Evolutionary conservation across 2,329 filamentous ascomycete species (phyloP).

Genomic region (Neonectria neomacrospora): DNA sequence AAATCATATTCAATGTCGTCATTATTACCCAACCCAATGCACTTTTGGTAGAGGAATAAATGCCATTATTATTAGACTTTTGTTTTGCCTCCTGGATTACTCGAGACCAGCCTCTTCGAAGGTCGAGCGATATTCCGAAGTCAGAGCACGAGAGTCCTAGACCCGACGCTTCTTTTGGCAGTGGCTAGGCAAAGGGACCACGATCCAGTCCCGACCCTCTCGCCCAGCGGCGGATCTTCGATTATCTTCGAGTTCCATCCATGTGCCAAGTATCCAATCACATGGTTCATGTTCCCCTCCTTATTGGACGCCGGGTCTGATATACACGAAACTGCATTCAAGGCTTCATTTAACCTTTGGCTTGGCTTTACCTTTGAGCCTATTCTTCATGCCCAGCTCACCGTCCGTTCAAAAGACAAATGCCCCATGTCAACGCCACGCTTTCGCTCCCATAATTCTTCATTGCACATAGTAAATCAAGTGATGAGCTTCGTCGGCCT

Average conservation of each 20-base stretch:
- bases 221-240: neutral
- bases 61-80: constrained; percentile 4
- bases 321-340: constrained; percentile 16
- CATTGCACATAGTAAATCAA: constrained; percentile 31
- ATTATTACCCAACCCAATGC: neutral
- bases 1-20: neutral
- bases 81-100: neutral
- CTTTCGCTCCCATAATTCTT: constrained; percentile 27
- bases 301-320: constrained; percentile 15
- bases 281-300: constrained; percentile 17
- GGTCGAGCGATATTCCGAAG: neutral
- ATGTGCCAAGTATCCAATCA: constrained; percentile 14
- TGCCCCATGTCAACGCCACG: constrained; percentile 32
- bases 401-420: constrained; percentile 16
- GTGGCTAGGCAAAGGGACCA: constrained; percentile 3
- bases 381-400: neutral
- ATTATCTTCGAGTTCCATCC: neutral
- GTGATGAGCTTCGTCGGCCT: constrained; percentile 17
- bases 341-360: neutral
- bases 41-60: neutral
- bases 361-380: constrained; percentile 1
- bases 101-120: neutral
- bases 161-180: constrained; percentile 17
- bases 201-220: constrained; percentile 11
- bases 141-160: constrained; percentile 7